Percentiles rank a stretch among this genome's conserved stretches.
phyloP scores from a whole-genome alignment of 192 early-diverging fungal species.

The Geranomyces michiganensis region DNA sequence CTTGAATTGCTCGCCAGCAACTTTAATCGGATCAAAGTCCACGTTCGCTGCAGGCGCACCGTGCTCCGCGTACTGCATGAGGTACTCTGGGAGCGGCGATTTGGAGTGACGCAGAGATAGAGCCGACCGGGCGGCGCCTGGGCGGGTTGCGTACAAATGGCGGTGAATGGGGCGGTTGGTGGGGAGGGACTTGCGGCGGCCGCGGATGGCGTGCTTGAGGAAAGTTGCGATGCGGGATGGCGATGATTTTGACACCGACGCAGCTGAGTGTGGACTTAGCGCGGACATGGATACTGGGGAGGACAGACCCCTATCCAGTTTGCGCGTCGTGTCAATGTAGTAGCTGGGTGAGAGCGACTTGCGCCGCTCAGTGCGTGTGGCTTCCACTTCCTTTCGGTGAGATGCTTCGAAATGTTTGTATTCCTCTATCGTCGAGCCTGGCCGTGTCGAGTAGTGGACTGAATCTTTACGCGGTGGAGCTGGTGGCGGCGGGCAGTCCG shows the following conservation, averaged over 20 bases:
- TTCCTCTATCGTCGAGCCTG: neutral
- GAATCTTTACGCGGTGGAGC: neutral
- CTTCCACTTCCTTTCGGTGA: neutral
- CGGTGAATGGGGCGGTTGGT: slow-evolving; percentile 1
- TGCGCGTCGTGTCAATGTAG: neutral
- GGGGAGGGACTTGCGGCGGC: slow-evolving; percentile 1
- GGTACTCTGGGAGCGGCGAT: neutral
- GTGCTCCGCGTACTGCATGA: slow-evolving; percentile 8
- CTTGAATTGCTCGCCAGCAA: neutral
- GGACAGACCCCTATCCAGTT: neutral
- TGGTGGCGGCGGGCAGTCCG: neutral
- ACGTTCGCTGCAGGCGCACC: slow-evolving; percentile 7
- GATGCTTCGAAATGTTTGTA: neutral
- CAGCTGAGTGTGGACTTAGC: neutral
- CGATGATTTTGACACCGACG: neutral
- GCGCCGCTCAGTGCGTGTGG: neutral
- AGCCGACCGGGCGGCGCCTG: neutral
- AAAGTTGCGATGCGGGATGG: slow-evolving; percentile 5
- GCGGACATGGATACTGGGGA: neutral
- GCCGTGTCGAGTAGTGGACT: neutral
- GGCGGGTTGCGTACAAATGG: neutral
- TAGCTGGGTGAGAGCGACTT: slow-evolving; percentile 1
- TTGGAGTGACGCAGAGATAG: neutral
- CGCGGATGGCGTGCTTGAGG: neutral
- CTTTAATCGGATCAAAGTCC: neutral